These are phyloP conservation scores for Pseudozyma sp. DNA, from an alignment of 1,284 basidiomycete species.

Conservation along the genomic window DNA sequence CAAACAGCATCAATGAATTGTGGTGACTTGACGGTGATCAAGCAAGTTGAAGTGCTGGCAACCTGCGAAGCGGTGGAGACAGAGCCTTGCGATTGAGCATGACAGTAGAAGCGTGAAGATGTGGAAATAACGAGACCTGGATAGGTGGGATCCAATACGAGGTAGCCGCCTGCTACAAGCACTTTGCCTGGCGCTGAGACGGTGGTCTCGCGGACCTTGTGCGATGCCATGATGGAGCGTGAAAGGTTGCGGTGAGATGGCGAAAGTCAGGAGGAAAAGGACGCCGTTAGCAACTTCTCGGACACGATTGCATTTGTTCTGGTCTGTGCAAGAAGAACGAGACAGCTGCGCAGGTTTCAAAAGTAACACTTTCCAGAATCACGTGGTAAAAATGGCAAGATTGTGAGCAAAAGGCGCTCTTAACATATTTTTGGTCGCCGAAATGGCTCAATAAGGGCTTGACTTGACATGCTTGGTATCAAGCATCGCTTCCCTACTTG, in stretches of 20 bases:
- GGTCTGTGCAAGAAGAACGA: constrained; percentile 14
- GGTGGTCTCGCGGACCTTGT: constrained; percentile 62
- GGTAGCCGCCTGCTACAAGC: constrained; percentile 74
- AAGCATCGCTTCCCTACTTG: not conserved
- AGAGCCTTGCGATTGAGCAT: constrained; percentile 55
- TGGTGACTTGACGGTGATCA: constrained; percentile 83
- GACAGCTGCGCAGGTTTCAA: not conserved
- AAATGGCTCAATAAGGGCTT: not conserved
- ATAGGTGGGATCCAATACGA: constrained; percentile 67
- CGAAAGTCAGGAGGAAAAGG: not conserved
- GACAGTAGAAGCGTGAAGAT: constrained; percentile 90
- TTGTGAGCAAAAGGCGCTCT: not conserved
- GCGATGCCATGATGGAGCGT: constrained; percentile 10
- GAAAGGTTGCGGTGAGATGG: not conserved
- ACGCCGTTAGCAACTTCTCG: no score
- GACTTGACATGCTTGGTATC: no score
- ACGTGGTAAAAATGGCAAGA: constrained; percentile 13
- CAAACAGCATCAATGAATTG: constrained; percentile 87
- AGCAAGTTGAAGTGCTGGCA: not conserved
- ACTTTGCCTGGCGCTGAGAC: constrained; percentile 96
- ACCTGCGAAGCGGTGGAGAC: not conserved
- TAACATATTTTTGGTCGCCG: not conserved
- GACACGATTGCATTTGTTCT: no score
- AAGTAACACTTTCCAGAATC: constrained; percentile 35
- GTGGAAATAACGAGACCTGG: constrained; percentile 75